A percentile compares a stretch with the other conserved stretches of the same genome.
Conservation (phyloP, 2,329 filamentous ascomycete genomes). For the Chaetomium strumarium region DNA sequence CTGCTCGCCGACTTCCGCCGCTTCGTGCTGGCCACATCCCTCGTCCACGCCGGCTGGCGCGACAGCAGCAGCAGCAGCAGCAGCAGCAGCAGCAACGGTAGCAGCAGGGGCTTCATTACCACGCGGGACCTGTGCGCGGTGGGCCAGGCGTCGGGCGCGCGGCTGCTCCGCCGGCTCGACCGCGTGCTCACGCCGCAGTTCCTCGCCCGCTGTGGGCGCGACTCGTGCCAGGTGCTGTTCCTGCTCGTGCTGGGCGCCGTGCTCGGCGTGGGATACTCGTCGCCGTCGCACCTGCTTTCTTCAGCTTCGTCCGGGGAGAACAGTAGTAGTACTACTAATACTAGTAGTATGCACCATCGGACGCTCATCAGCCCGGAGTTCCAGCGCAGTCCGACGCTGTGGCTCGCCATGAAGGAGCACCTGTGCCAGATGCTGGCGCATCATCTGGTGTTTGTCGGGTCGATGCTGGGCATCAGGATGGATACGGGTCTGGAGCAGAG, state of each 20-base stretch:
- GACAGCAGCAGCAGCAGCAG: conserved; percentile 1
- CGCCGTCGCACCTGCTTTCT: conserved; percentile 16
- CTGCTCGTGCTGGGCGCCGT: conserved; percentile 28
- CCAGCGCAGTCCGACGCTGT: conserved; percentile 29
- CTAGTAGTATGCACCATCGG: too few relatives aligned
- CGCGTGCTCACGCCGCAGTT: conserved; percentile 29
- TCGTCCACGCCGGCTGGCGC: conserved; percentile 24
- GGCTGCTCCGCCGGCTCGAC: conserved; percentile 29
- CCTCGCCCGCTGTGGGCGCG: conserved; percentile 21
- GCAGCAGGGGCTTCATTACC: conserved; percentile 5
- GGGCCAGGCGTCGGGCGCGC: conserved; percentile 26
- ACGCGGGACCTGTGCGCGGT: conserved; percentile 22
- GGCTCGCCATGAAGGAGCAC: conserved; percentile 31
- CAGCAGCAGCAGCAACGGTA: neutral
- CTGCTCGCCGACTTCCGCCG: conserved; percentile 26
- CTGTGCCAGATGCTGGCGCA: conserved; percentile 31
- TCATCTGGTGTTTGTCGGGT: conserved; percentile 29
- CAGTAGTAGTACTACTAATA: too few relatives aligned
- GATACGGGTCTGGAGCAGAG: conserved; percentile 27
- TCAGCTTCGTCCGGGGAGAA: conserved; percentile 14
- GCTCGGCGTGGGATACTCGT: conserved; percentile 27
- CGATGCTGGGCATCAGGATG: conserved; percentile 28
- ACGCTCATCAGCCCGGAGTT: conserved; percentile 24
- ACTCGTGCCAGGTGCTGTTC: conserved; percentile 27
- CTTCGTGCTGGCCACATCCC: conserved; percentile 28